phyloP scores from a whole-genome alignment of 306 rosid genomes.

The Ziziphus jujuba region DNA sequence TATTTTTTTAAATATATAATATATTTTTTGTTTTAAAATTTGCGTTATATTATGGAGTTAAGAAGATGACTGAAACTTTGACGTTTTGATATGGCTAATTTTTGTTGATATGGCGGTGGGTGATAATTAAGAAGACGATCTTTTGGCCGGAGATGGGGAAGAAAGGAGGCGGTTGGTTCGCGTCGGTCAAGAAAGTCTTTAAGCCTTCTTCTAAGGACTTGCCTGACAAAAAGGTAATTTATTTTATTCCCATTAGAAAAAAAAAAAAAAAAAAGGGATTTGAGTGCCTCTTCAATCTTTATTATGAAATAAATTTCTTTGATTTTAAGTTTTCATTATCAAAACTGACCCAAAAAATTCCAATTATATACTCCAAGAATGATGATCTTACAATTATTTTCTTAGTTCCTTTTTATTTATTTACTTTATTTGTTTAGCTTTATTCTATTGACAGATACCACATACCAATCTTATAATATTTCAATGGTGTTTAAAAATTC shows the following conservation, averaged over 20 bases:
- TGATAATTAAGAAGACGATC: constrained; percentile 25
- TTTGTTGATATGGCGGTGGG: constrained; percentile 15
- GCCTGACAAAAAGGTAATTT: constrained; percentile 58
- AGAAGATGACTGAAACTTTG: no score
- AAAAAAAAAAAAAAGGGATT: background rate
- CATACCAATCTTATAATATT: no score
- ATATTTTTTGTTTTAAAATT: no score
- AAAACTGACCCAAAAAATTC: background rate
- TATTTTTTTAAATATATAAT: background rate
- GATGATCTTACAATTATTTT: background rate
- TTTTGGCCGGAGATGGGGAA: constrained; percentile 65
- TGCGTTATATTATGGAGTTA: no score
- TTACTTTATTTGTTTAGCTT: background rate
- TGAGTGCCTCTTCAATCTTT: background rate
- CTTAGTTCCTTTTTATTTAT: no score
- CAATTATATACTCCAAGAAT: background rate
- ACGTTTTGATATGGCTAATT: constrained; percentile 16
- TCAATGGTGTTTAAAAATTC: background rate
- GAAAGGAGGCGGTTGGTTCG: constrained; percentile 86
- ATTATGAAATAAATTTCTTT: background rate
- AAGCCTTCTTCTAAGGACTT: constrained; percentile 65
- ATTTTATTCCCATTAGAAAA: background rate
- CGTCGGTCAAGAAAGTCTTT: constrained; percentile 85
- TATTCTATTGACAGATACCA: no score
- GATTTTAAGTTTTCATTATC: background rate